Conservation (phyloP, 1,139 yeast species). For the Neolecta irregularis region DNA sequence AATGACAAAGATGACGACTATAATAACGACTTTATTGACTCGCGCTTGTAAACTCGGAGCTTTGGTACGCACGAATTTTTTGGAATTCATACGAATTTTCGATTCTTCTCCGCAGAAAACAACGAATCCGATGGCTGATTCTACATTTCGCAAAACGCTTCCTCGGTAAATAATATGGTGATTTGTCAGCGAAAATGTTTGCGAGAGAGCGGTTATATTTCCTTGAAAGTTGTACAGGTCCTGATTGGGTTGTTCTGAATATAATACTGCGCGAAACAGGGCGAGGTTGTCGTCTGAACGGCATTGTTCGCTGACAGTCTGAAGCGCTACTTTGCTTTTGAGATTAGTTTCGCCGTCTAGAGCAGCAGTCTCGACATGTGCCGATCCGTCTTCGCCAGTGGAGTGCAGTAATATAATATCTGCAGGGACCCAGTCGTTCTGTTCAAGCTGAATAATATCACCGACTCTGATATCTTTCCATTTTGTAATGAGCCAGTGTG, state of each 20-base stretch:
- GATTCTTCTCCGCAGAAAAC: conserved; percentile 92
- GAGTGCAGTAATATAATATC: conserved; percentile 62
- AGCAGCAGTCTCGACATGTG: conserved; percentile 91
- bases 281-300: conserved; percentile 39
- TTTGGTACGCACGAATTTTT: conserved; percentile 75
- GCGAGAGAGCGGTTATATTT: conserved; percentile 28
- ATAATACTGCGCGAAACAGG: conserved; percentile 31
- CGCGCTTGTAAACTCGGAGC: conserved; percentile 80
- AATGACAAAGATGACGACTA: conserved; percentile 75
- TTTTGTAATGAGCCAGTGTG: conserved; percentile 3
- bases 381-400: conserved; percentile 50
- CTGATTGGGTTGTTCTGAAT: conserved; percentile 78
- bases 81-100: conserved; percentile 87
- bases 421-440: conserved; percentile 89
- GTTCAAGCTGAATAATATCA: conserved; percentile 52
- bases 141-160: conserved; percentile 70
- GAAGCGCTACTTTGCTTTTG: conserved; percentile 55
- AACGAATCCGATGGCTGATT: conserved; percentile 57
- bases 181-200: conserved; percentile 48
- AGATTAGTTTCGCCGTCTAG: conserved; percentile 92
- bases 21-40: conserved; percentile 66
- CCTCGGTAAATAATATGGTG: conserved; percentile 82
- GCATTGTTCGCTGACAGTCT: conserved; percentile 38
- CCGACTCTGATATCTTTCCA: conserved; percentile 84
- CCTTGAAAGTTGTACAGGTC: conserved; percentile 92